Percentiles rank a stretch among this genome's conserved stretches.
These are phyloP conservation scores for Nicotiana sylvestris DNA, from an alignment of 257 asterid species.

Conservation along the genomic window DNA sequence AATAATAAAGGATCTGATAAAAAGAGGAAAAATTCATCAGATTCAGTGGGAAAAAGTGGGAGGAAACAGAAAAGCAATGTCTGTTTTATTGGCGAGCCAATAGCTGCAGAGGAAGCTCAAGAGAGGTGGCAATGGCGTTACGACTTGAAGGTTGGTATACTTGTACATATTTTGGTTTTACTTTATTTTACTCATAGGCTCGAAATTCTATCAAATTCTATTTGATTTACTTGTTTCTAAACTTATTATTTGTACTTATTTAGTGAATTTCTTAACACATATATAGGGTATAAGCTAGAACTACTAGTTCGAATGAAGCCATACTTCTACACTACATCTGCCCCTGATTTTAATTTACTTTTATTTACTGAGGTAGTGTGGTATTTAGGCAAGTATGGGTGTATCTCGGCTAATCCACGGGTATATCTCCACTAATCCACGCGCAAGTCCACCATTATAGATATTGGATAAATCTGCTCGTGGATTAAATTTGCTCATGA, in stretches of 20 bases:
- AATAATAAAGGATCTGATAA: not conserved
- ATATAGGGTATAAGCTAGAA: too few species aligned
- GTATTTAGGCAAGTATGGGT: not conserved
- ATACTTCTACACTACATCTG: too few species aligned
- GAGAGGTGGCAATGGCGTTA: conserved; percentile 82
- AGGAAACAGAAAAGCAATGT: conserved; percentile 21
- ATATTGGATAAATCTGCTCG: not conserved
- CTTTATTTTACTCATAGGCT: too few species aligned
- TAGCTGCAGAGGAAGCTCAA: conserved; percentile 66
- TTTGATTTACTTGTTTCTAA: too few species aligned
- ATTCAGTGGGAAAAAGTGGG: not conserved
- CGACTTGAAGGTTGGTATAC: conserved; percentile 64
- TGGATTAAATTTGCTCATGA: not conserved
- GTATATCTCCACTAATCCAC: too few species aligned
- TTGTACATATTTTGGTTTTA: not conserved
- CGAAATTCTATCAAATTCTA: too few species aligned
- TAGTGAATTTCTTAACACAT: too few species aligned
- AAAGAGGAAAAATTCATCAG: conserved; percentile 4
- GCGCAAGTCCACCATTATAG: not conserved
- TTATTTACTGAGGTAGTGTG: not conserved
- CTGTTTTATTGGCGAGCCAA: conserved; percentile 62
- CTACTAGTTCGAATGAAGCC: too few species aligned
- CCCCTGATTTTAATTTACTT: not conserved
- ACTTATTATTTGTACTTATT: too few species aligned
- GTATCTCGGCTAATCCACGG: not conserved